A percentile compares a stretch with the other conserved stretches of the same genome.
phyloP scores from a whole-genome alignment of 1,284 basidiomycete species.

The Boletellus deceptivus region DNA sequence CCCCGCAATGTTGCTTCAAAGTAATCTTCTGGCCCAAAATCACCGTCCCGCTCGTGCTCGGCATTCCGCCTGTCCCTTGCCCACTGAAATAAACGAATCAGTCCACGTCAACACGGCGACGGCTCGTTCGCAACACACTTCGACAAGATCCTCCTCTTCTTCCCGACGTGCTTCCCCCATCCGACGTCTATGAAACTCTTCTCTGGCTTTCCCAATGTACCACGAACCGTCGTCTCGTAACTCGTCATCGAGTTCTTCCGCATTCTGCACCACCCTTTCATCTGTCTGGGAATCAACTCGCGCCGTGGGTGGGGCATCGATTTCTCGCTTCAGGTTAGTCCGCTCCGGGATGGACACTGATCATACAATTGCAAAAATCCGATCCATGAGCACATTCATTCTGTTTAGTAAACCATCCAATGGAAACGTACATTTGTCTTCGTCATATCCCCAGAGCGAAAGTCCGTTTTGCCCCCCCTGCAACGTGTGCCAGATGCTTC shows the following conservation, averaged over 20 bases:
- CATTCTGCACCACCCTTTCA: conserved; percentile 24
- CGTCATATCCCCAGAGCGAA: conserved; percentile 55
- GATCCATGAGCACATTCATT: too few relatives aligned
- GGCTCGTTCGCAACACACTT: conserved; percentile 39
- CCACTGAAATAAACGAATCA: conserved; percentile 49
- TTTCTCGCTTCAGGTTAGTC: conserved; percentile 22
- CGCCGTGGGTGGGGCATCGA: conserved; percentile 25
- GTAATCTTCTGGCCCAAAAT: conserved; percentile 78
- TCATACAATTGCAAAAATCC: neutral
- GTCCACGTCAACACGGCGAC: neutral
- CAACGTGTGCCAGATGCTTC: conserved; percentile 82
- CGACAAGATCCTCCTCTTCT: conserved; percentile 69
- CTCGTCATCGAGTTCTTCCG: conserved; percentile 27
- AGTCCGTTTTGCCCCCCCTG: conserved; percentile 67
- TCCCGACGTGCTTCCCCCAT: conserved; percentile 40
- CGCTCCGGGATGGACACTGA: conserved; percentile 29
- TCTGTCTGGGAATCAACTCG: conserved; percentile 13
- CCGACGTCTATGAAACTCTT: conserved; percentile 62
- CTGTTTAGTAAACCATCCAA: neutral
- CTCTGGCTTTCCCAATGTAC: conserved; percentile 77
- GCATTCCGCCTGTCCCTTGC: conserved; percentile 69
- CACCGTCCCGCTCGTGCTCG: conserved; percentile 68
- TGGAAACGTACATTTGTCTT: conserved; percentile 40
- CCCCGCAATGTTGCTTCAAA: conserved; percentile 66
- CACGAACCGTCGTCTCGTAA: conserved; percentile 58